Evolutionary conservation across 2,329 filamentous ascomycete species (phyloP), one percentile per base, ranked within the genome.

Genomic region (Monilinia laxa): DNA sequence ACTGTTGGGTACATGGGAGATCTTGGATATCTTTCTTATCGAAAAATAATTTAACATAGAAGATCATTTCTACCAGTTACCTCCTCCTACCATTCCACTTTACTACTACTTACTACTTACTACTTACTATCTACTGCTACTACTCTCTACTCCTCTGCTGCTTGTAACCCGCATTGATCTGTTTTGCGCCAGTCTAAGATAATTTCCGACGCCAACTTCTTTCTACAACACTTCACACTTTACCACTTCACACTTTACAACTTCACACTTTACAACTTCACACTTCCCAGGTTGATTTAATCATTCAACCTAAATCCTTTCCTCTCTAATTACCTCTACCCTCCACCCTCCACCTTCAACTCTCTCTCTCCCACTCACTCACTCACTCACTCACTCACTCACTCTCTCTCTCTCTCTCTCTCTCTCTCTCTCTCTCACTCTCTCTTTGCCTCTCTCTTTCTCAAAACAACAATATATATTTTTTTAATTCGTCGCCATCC

Each of bases 181-280:
- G 18, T 60, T 38, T 60, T 51, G 42, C 58, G 58, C 45, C 58
- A 60, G 35, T 49, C 45, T 20, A 49, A 51, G 45, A 60, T 60
- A 60, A 60, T 60, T 60, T 40, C 59, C 47, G 59, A 62, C n/a
- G 18, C 42, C 53, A 59, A 65, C 62, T 49, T 58, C 25, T 40
- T 31, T 11, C 40, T 38, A 18, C 35, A 23, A 12, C 31, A 35
- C 3, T 35, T 35, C 31, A 42, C 20, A 40, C 16, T 7, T 25
- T 7, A 2, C 52, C n/a, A 18, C n/a, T n/a, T n/a, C n/a, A n/a
- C n/a, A n/a, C n/a, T n/a, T n/a, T n/a, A n/a, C n/a, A n/a, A 35
- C 3, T 35, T 35, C 31, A 42, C 20, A 11, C 45, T 28, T 28
- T 28, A 28, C 28, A 28, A 28, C 23, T 25, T 25, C 1, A 18